Conservation (phyloP, 2,329 filamentous ascomycete genomes). For the Parastagonospora avenae region DNA sequence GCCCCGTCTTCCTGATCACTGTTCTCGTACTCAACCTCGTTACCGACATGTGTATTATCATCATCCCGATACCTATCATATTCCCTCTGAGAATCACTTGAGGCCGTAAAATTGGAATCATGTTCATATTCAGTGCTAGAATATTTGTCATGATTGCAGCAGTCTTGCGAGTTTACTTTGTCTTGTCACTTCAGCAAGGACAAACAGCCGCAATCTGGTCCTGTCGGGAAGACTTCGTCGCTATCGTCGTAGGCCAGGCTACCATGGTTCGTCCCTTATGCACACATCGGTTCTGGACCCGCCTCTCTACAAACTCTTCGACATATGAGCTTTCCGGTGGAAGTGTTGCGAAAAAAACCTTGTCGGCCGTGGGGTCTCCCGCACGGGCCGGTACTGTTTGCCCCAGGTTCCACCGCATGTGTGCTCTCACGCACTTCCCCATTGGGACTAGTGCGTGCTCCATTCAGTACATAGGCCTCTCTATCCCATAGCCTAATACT, state of each 20-base stretch:
- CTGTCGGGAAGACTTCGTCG: not conserved
- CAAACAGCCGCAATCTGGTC: not conserved
- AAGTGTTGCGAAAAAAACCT: too few species aligned
- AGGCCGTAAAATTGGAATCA: not conserved
- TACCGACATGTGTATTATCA: slow-evolving; percentile 45
- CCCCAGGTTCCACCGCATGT: too few species aligned
- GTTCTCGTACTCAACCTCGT: slow-evolving; percentile 43
- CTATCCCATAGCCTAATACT: too few species aligned
- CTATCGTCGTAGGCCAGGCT: not conserved
- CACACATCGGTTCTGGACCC: too few species aligned
- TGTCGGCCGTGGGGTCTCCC: too few species aligned
- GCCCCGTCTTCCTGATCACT: slow-evolving; percentile 36
- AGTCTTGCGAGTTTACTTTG: not conserved
- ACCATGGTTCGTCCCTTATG: not conserved
- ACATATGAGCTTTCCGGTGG: too few species aligned
- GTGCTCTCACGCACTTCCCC: too few species aligned
- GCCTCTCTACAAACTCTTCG: too few species aligned
- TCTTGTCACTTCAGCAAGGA: not conserved
- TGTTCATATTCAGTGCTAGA: not conserved
- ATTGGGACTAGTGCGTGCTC: too few species aligned
- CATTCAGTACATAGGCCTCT: too few species aligned
- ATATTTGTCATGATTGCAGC: not conserved
- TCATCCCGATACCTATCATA: slow-evolving; percentile 44
- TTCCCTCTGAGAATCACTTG: not conserved
- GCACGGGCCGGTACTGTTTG: too few species aligned